phyloP scores from a whole-genome alignment of 2,329 filamentous ascomycete genomes.

The Cordyceps javanica region DNA sequence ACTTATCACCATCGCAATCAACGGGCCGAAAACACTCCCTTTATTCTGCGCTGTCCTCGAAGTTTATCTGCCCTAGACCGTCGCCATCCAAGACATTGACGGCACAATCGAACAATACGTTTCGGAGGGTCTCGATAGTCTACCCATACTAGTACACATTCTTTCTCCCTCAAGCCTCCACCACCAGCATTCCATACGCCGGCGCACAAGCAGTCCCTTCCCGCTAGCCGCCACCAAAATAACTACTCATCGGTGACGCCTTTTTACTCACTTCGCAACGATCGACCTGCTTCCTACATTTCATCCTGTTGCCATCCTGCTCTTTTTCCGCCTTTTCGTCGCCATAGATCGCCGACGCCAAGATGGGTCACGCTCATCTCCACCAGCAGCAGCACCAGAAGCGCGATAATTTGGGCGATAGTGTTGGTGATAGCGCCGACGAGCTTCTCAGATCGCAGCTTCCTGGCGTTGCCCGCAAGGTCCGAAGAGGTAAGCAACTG shows the following conservation, averaged over 20 bases:
- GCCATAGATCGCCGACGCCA: background rate
- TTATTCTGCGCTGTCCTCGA: background rate
- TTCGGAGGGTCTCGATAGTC: conserved; percentile 1
- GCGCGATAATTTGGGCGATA: conserved; percentile 3
- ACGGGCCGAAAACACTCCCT: background rate
- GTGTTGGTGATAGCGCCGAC: background rate
- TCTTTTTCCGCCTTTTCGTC: background rate
- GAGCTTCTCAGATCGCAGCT: background rate
- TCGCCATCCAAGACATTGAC: conserved; percentile 11
- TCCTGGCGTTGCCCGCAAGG: background rate
- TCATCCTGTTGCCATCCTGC: background rate
- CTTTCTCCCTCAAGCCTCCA: conserved; percentile 13
- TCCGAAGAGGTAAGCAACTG: conserved; percentile 2
- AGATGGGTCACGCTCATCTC: conserved; percentile 12
- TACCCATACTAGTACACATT: conserved; percentile 9
- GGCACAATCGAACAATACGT: conserved; percentile 2
- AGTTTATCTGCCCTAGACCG: background rate
- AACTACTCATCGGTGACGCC: background rate
- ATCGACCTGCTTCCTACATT: background rate
- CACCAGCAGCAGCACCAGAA: conserved; percentile 10
- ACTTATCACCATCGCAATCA: background rate
- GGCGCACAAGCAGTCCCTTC: conserved; percentile 9
- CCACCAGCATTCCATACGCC: conserved; percentile 11
- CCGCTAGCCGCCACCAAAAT: conserved; percentile 2
- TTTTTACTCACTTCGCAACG: background rate